Evolutionary conservation across 2,329 filamentous ascomycete species (phyloP), one percentile per base, ranked within the genome.

Genomic region (Arthrobotrys pseudoclavata): DNA sequence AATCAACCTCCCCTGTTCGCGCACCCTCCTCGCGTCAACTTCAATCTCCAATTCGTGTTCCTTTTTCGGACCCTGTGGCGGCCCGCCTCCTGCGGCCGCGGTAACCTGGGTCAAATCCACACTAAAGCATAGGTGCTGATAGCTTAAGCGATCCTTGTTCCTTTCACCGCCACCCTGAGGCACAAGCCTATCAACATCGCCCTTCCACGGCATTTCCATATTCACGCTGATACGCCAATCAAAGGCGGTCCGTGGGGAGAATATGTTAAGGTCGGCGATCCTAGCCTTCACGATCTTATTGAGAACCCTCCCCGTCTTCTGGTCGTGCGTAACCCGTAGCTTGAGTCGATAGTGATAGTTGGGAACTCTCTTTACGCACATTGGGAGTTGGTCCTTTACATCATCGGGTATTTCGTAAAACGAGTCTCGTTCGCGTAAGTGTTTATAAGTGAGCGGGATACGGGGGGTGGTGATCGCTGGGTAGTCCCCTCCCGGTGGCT

Each of bases 141-240:
- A 99, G 82, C 92, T 96, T 83, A 99, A 86, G 18, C 96, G 89
- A 84, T 99, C 94, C 84, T 99, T 99, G 81, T 89, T 90, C 5
- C 94, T 89, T 81, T 93, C 90, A 52, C 83, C 85, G 24, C 87
- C 86, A 7, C 83, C 81, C 12, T 83, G 81, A 2, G 86, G 83
- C 0, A 85, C 83, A 1, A 90, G 83, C 22, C 85, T 85, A 6
- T 89, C 86, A 0, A 92, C 82, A 1, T 89, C 86, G 24, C 94
- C 93, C 2, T 93, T 88, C 86, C 91, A 97, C 67, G 91, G 88
- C 88, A 96, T 94, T 88, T 99, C 96, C 1, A 99, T 88, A 82
- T 97, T 98, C 82, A 99, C 90, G 81, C 93, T 97, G 80, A 99
- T 91, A 10, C 96, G 92, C 84, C 94, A 97, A 84, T 99, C 96